Percentiles rank a stretch among this genome's conserved stretches.
Evolutionary conservation across 1,284 basidiomycete genomes (phyloP).

Genomic region (Puccinia polysora): DNA sequence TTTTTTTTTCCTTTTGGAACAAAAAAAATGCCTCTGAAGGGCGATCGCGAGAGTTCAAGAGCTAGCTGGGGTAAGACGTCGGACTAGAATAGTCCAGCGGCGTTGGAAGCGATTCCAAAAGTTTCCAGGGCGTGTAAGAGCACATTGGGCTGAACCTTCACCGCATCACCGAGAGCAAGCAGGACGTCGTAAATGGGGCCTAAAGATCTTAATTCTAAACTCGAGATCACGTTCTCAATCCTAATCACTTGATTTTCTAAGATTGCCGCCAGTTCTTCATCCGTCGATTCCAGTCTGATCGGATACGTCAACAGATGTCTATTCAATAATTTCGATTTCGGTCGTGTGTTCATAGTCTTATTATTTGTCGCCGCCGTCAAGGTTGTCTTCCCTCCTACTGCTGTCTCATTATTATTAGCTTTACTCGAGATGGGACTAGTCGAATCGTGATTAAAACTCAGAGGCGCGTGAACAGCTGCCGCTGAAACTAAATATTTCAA

Average conservation of each 20-base stretch:
- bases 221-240: conserved; percentile 72
- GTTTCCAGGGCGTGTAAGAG: conserved; percentile 49
- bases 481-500: conserved; percentile 29
- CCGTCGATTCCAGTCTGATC: conserved; percentile 68
- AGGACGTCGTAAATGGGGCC: conserved; percentile 52
- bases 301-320: conserved; percentile 66
- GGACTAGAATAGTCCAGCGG: conserved; percentile 31
- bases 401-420: neutral
- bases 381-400: neutral
- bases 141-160: conserved; percentile 47
- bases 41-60: too few species aligned
- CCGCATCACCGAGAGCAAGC: conserved; percentile 53
- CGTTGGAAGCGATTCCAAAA: conserved; percentile 44
- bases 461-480: conserved; percentile 31
- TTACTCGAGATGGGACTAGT: conserved; percentile 6
- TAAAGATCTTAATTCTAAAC: conserved; percentile 55
- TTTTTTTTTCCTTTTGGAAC: too few species aligned
- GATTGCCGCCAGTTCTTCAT: conserved; percentile 68
- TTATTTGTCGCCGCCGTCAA: too few species aligned
- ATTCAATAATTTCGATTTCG: conserved; percentile 51
- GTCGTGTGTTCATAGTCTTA: conserved; percentile 47
- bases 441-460: conserved; percentile 19
- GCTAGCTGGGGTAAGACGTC: neutral
- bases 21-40: too few species aligned
- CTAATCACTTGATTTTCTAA: conserved; percentile 61